Base-by-base conservation (phyloP, 352 stramenopile genomes). In the Thalassiosira exigua region DNA sequence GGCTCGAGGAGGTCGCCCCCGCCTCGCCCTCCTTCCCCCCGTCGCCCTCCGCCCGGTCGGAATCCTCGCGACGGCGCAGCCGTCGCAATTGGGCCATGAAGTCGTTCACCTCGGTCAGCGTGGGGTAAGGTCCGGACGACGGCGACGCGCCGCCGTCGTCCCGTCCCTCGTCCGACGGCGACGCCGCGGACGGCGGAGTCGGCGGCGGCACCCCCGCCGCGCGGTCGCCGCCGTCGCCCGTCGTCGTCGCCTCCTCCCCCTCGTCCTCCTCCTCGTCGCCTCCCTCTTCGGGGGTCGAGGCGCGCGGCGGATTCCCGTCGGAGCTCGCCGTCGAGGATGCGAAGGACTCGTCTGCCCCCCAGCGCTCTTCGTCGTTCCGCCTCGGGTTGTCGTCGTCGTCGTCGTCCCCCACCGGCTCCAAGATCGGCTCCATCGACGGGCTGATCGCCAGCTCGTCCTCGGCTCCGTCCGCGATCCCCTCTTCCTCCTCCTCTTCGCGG, bases 21-120 rank as follows among this genome's bases (percentile, higher is more conserved):
- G 19, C 32, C 19, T 52, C 33, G 5, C 11, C 14, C 46, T 62
- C 32, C 24, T 61, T 5, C 11, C 39, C 14, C 42, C 46, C 3
- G 46, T 41, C 19, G 50, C 1, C 5, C n/a, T 4, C 0, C 24
- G n/a, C 14, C 48, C 52, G 26, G 11, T n/a, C n/a, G 39, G 39
- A 48, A 48, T 66, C 65, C 24, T 71, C 39, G 21, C 41, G 54
- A n/a, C n/a, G n/a, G n/a, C n/a, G n/a, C 17, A 72, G n/a, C 51
- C 46, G 52, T 30, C 74, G 58, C n/a, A 83, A 39, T 54, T 64
- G 50, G 53, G 39, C 64, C 75, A 83, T 79, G 19, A 83, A 83
- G 33, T 65, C 69, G 22, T 78, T 64, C 7, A 79, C 75, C 32
- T 83, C 68, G 29, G 39, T n/a, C 26, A 83, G 5, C n/a, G 75